A percentile compares a stretch with the other conserved stretches of the same genome.
Conservation (phyloP, 164 flowering plant species). For the Umbellularia californica region DNA sequence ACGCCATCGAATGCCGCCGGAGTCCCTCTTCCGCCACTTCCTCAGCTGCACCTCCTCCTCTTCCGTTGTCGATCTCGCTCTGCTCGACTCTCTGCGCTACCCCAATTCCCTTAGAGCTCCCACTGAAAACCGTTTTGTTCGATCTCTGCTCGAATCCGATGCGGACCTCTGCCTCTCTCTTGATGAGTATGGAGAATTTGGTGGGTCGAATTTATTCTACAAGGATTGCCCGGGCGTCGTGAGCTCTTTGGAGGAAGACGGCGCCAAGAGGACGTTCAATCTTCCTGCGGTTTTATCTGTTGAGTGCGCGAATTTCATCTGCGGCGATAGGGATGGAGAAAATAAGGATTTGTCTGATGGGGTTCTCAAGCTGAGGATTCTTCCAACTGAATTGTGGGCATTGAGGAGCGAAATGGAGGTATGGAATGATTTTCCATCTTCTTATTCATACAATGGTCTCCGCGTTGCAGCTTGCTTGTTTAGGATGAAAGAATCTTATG, state of each 20-base stretch:
- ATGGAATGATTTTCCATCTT: slow-evolving; percentile 64
- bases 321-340: slow-evolving; percentile 8
- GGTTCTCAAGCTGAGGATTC: slow-evolving; percentile 24
- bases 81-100: slow-evolving; percentile 30
- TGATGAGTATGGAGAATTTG: slow-evolving; percentile 37
- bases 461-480: slow-evolving; percentile 25
- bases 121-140: slow-evolving; percentile 16
- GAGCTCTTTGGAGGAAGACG: slow-evolving; percentile 21
- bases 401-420: slow-evolving; percentile 44
- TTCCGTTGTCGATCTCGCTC: slow-evolving; percentile 15
- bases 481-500: slow-evolving; percentile 21
- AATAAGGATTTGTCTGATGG: slow-evolving; percentile 1
- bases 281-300: slow-evolving; percentile 51
- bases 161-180: slow-evolving; percentile 50
- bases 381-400: slow-evolving; percentile 63
- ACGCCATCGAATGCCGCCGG: slow-evolving; percentile 58
- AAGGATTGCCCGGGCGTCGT: slow-evolving; percentile 74
- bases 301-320: slow-evolving; percentile 48
- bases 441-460: slow-evolving; percentile 42
- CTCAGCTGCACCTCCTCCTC: slow-evolving; percentile 57
- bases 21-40: slow-evolving; percentile 63
- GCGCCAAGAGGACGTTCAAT: slow-evolving; percentile 30
- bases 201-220: slow-evolving; percentile 50
- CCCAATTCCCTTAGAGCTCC: slow-evolving; percentile 40
- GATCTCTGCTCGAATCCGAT: slow-evolving; percentile 9